phyloP scores from a whole-genome alignment of 108 stramenopile species.

The Mayamaea pseudoterrestris region DNA sequence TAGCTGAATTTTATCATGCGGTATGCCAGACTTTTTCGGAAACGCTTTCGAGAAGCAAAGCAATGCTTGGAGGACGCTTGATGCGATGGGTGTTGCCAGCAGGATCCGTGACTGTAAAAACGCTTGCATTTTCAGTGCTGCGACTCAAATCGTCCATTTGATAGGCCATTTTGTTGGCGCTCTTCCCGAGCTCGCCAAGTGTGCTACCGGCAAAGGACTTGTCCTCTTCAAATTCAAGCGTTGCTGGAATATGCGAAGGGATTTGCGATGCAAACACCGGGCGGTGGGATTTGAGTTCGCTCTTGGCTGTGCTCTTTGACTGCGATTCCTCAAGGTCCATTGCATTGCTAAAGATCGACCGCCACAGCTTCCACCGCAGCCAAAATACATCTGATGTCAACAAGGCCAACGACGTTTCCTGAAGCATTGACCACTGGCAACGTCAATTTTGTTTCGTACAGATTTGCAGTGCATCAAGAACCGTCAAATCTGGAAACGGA shows the following conservation, averaged over 20 bases:
- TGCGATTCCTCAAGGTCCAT: conserved; percentile 55
- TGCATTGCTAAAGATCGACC: conserved; percentile 59
- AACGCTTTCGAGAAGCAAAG: conserved; percentile 26
- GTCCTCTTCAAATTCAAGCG: conserved; percentile 45
- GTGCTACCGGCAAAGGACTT: conserved; percentile 37
- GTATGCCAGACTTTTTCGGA: conserved; percentile 36
- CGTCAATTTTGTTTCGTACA: conserved; percentile 90
- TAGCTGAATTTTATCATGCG: conserved; percentile 26
- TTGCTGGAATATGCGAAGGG: conserved; percentile 64
- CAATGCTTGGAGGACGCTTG: conserved; percentile 38
- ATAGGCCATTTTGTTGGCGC: conserved; percentile 2
- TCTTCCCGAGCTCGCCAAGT: too few relatives aligned
- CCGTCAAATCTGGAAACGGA: conserved; percentile 75
- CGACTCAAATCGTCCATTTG: conserved; percentile 16
- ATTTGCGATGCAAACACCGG: conserved; percentile 3
- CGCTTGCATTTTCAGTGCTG: not conserved
- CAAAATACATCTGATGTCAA: conserved; percentile 90
- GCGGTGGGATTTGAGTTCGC: conserved; percentile 11
- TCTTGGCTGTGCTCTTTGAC: not conserved
- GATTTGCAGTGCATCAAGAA: conserved; percentile 81
- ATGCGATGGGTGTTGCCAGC: conserved; percentile 64
- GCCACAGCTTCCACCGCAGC: conserved; percentile 81
- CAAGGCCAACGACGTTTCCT: conserved; percentile 81
- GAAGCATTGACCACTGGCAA: conserved; percentile 78
- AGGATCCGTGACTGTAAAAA: conserved; percentile 54